These are phyloP conservation scores for Rosa chinensis DNA, from an alignment of 306 rosid species.

Conservation along the genomic window DNA sequence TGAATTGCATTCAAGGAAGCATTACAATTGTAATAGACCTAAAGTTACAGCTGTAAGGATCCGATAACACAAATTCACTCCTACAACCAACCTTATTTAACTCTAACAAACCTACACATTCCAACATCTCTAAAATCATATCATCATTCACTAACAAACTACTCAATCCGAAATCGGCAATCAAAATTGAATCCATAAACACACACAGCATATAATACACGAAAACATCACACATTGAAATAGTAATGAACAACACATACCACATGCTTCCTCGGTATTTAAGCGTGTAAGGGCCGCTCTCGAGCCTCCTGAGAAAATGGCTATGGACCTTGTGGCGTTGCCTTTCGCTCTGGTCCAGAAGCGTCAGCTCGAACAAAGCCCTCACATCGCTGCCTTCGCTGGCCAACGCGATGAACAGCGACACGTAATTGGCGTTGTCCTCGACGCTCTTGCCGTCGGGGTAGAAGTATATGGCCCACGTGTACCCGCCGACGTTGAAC, in stretches of 20 bases:
- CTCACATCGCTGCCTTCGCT: slow-evolving; percentile 61
- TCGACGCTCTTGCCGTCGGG: slow-evolving; percentile 64
- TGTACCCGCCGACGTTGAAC: slow-evolving; percentile 55
- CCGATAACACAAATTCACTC: no score
- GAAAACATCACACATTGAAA: not conserved
- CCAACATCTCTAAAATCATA: not conserved
- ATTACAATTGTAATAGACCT: not conserved
- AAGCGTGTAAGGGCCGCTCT: slow-evolving; percentile 61
- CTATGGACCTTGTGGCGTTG: slow-evolving; percentile 62
- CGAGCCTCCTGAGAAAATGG: slow-evolving; percentile 55
- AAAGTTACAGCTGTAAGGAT: no score
- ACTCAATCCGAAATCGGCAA: not conserved
- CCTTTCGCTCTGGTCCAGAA: slow-evolving; percentile 57
- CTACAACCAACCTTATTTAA: not conserved
- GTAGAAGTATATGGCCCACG: slow-evolving; percentile 65
- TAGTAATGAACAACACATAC: slow-evolving; percentile 27
- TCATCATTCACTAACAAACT: not conserved
- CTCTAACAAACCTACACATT: not conserved
- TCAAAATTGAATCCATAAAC: not conserved
- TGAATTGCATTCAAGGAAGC: not conserved
- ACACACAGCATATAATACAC: not conserved
- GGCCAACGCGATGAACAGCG: slow-evolving; percentile 59
- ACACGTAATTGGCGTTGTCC: slow-evolving; percentile 52
- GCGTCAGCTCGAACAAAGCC: slow-evolving; percentile 58
- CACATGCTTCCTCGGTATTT: slow-evolving; percentile 73